Percentiles rank a stretch among this genome's conserved stretches.
phyloP scores from a whole-genome alignment of 768 basidiomycete species.

The Naganishia antarctica region DNA sequence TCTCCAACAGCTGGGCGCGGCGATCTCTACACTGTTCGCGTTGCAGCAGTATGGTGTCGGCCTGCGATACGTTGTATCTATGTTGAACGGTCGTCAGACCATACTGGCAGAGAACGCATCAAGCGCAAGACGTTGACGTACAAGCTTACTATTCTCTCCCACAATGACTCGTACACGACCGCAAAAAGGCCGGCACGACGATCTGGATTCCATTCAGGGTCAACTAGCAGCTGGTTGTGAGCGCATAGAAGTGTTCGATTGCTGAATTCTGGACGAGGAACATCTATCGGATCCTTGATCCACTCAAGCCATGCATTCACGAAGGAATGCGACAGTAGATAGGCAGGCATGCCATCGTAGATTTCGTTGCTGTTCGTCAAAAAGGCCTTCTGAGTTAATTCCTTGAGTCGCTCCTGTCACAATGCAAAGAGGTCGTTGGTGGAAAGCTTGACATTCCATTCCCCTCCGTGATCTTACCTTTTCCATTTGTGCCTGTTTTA shows the following conservation, averaged over 20 bases:
- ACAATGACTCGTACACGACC: neutral
- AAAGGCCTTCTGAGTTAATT: neutral
- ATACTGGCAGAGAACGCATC: neutral
- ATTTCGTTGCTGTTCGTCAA: neutral
- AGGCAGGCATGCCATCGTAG: neutral
- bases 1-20: neutral
- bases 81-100: neutral
- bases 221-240: neutral
- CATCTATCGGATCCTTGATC: slow-evolving; percentile 11
- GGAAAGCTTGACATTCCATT: neutral
- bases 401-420: neutral
- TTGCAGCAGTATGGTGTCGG: neutral
- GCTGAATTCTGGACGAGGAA: slow-evolving; percentile 3
- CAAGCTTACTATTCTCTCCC: neutral
- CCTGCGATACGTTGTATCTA: neutral
- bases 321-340: slow-evolving; percentile 4
- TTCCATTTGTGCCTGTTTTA: neutral
- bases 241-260: neutral
- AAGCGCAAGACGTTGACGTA: neutral
- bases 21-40: neutral
- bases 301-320: slow-evolving; percentile 7
- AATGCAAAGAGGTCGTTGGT: neutral
- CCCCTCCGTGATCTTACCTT: neutral
- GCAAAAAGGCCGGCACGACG: neutral
- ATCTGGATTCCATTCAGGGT: slow-evolving; percentile 15